Evolutionary conservation across 2,329 filamentous ascomycete species (phyloP).

Genomic region (Pseudogymnoascus sp.): DNA sequence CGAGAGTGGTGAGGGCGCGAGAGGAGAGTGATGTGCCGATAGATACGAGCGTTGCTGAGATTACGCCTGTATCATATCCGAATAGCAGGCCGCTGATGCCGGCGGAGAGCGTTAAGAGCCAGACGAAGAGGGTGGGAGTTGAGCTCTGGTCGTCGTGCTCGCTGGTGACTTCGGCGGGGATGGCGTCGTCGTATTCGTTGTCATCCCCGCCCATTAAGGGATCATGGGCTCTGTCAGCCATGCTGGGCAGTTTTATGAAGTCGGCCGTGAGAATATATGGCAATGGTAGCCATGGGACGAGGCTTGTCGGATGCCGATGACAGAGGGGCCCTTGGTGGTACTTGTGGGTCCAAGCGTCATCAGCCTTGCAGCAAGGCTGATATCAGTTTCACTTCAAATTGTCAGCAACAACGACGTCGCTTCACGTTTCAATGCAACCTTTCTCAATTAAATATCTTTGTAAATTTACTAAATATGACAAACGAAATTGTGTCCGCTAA

Average conservation of each 20-base stretch:
- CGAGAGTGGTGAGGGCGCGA: conserved; percentile 49
- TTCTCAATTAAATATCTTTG: background rate
- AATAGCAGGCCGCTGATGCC: conserved; percentile 61
- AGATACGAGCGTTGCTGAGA: conserved; percentile 59
- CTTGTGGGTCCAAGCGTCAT: background rate
- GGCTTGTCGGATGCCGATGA: background rate
- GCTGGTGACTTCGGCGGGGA: background rate
- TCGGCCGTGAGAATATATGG: background rate
- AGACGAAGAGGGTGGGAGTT: conserved; percentile 42
- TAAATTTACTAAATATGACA: background rate
- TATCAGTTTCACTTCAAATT: background rate
- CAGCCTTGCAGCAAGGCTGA: conserved; percentile 8
- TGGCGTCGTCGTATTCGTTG: conserved; percentile 15
- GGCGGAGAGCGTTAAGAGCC: conserved; percentile 55
- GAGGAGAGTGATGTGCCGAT: conserved; percentile 51
- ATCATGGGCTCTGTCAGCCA: conserved; percentile 24
- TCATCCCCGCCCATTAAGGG: conserved; percentile 22
- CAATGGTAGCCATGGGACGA: background rate
- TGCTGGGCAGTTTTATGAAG: conserved; percentile 12
- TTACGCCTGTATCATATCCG: conserved; percentile 62
- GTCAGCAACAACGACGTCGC: background rate
- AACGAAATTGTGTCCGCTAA: background rate
- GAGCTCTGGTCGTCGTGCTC: conserved; percentile 15
- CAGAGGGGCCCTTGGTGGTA: background rate
- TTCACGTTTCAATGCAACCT: background rate